phyloP scores from a whole-genome alignment of 768 basidiomycete species.

The Mycena epipterygia region DNA sequence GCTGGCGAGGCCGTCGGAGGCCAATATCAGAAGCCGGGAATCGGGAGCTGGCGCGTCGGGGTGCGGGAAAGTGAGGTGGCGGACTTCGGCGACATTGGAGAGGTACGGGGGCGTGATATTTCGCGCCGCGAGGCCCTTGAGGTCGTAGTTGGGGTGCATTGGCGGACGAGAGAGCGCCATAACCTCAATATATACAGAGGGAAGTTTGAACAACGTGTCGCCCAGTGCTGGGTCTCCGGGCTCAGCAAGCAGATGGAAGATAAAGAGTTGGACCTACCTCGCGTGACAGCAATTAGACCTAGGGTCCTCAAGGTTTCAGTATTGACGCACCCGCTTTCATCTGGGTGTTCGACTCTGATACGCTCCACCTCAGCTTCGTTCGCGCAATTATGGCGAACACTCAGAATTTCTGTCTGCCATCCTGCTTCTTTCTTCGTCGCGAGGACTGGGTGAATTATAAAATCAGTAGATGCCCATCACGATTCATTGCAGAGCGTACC shows the following conservation, averaged over 20 bases:
- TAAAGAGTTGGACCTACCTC: not conserved
- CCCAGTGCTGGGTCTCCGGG: slow-evolving; percentile 21
- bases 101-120: slow-evolving; percentile 36
- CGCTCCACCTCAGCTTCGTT: slow-evolving; percentile 26
- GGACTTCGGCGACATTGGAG: slow-evolving; percentile 33
- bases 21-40: not conserved
- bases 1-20: slow-evolving; percentile 11
- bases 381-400: slow-evolving; percentile 25
- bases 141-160: slow-evolving; percentile 23
- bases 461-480: not conserved
- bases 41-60: not conserved
- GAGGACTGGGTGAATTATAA: not conserved
- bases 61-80: slow-evolving; percentile 6
- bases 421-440: not conserved
- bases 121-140: slow-evolving; percentile 18
- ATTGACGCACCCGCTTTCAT: slow-evolving; percentile 27
- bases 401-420: not conserved
- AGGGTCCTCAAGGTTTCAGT: slow-evolving; percentile 9
- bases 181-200: slow-evolving; percentile 18
- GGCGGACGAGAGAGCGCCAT: slow-evolving; percentile 24
- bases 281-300: slow-evolving; percentile 33
- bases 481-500: not conserved
- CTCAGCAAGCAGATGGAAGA: not conserved
- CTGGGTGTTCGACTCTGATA: slow-evolving; percentile 30
- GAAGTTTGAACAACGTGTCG: slow-evolving; percentile 35